These are phyloP conservation scores for Heracleum sosnowskyi DNA, from an alignment of 129 eudicot species.

Conservation along the genomic window DNA sequence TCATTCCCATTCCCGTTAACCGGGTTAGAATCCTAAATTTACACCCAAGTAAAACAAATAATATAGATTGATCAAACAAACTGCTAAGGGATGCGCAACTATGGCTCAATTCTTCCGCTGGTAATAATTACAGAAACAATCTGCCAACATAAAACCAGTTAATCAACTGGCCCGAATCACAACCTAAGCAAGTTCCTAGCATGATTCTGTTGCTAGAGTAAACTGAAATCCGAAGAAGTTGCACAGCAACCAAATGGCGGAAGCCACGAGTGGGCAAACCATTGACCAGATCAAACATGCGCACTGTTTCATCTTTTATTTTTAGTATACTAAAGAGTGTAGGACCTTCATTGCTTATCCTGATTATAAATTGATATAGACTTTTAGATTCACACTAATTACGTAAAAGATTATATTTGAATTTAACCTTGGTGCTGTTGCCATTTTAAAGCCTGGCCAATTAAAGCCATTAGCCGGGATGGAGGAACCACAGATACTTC, in stretches of 20 bases:
- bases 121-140: not conserved
- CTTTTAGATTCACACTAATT: not conserved
- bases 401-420: not conserved
- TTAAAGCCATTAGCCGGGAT: slow-evolving; percentile 89
- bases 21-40: no score
- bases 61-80: not conserved
- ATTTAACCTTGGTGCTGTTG: slow-evolving; percentile 93
- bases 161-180: not conserved
- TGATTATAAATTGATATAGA: not conserved
- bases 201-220: not conserved
- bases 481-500: slow-evolving; percentile 99
- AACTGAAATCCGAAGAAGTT: not conserved
- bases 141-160: not conserved
- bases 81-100: not conserved
- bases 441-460: slow-evolving; percentile 96
- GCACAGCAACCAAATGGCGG: not conserved
- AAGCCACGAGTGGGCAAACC: not conserved
- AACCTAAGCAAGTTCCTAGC: not conserved
- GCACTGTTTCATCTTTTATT: not conserved
- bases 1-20: no score
- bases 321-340: not conserved
- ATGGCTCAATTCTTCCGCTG: not conserved
- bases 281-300: not conserved
- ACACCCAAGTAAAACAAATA: no score
- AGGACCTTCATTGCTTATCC: not conserved